Conservation (phyloP, 495 filamentous ascomycete genomes). For the Lasiosphaeris hirsuta region DNA sequence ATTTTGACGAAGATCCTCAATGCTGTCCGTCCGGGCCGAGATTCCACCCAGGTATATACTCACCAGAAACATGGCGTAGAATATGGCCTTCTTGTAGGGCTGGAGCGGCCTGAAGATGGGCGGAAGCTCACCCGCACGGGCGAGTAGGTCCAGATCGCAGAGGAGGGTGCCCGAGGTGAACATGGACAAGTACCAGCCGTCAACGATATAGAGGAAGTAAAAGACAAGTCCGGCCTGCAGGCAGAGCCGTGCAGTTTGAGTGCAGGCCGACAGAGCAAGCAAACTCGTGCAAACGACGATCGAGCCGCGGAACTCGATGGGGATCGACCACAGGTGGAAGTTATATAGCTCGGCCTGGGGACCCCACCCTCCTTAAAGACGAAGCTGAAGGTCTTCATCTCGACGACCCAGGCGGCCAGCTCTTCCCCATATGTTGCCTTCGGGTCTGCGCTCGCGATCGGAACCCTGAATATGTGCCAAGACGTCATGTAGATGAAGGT, state of each 20-base stretch:
- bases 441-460: conserved; percentile 28
- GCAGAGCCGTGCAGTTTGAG: conserved; percentile 30
- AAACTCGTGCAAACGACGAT: conserved; percentile 47
- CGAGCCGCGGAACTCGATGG: conserved; percentile 41
- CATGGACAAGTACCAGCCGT: conserved; percentile 43
- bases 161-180: conserved; percentile 48
- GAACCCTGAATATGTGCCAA: conserved; percentile 46
- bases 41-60: conserved; percentile 46
- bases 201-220: conserved; percentile 47
- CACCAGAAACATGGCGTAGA: conserved; percentile 42
- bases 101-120: conserved; percentile 32
- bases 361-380: conserved; percentile 44
- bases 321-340: conserved; percentile 43
- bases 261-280: conserved; percentile 38
- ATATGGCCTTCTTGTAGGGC: conserved; percentile 42
- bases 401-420: conserved; percentile 53
- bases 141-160: conserved; percentile 47
- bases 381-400: conserved; percentile 60
- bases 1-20: conserved; percentile 33
- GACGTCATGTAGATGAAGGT: conserved; percentile 50
- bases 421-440: conserved; percentile 40
- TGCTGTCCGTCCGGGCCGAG: conserved; percentile 35
- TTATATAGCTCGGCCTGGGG: conserved; percentile 38
- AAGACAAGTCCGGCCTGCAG: conserved; percentile 30
- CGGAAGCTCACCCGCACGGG: conserved; percentile 39